Conservation (phyloP, 805 yeast species). For the Candida hungchunana region DNA sequence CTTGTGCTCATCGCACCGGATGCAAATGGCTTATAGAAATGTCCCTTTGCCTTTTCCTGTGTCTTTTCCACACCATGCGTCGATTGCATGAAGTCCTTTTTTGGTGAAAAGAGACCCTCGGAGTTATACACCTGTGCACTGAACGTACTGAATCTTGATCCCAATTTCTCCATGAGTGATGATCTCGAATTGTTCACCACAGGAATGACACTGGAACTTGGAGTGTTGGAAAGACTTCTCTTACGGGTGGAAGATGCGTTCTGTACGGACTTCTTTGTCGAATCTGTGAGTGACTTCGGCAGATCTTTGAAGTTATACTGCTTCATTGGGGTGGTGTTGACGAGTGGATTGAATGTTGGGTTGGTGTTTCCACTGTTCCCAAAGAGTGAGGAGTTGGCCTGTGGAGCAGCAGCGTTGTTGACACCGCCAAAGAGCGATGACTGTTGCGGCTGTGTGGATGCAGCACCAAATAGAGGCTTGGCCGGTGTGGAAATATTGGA, state of each 20-base stretch:
- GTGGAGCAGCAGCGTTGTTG: conserved; percentile 1
- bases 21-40: conserved; percentile 9
- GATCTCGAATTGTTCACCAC: conserved; percentile 16
- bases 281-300: conserved; percentile 36
- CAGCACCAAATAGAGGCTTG: conserved; percentile 1
- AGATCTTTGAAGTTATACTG: conserved; percentile 30
- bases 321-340: conserved; percentile 29
- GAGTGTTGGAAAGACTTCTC: conserved; percentile 23
- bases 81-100: conserved; percentile 16
- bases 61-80: background rate
- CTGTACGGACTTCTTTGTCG: conserved; percentile 19
- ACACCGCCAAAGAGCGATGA: conserved; percentile 5
- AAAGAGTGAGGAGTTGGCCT: conserved; percentile 9
- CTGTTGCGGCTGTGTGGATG: no score
- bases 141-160: conserved; percentile 29
- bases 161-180: conserved; percentile 33
- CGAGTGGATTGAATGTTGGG: conserved; percentile 25
- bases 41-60: background rate
- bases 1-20: conserved; percentile 19
- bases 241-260: conserved; percentile 17
- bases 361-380: conserved; percentile 10
- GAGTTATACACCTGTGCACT: conserved; percentile 28
- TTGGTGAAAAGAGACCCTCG: conserved; percentile 35
- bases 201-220: conserved; percentile 19
- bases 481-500: conserved; percentile 26